Evolutionary conservation across 495 filamentous ascomycete genomes (phyloP), one percentile per base, ranked within the genome.

Genomic region (Terfezia claveryi): DNA sequence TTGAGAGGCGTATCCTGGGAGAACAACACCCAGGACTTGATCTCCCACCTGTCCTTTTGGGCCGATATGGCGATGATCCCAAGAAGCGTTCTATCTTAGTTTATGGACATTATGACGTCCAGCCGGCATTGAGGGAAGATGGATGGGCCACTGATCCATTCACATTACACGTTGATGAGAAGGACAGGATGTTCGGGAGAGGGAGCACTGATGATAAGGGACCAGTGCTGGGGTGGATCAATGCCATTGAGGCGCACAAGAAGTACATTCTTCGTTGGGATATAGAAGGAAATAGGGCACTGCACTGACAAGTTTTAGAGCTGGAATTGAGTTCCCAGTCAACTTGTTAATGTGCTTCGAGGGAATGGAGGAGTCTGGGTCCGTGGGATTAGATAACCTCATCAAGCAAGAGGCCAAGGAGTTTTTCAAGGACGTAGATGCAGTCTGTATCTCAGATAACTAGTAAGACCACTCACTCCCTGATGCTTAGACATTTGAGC

Each of bases 301-400:
- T 32, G 27, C 4, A 7, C 27, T 32, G 27, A 32, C 27, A 9
- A 14, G 17, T 46, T 5, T 6, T 46, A 65, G 63, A 44, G 88
- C 92, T 52, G 86, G 88, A 44, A 73, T 95, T 51, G 89, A 94
- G 51, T 80, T 96, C 64, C 92, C 92, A 7, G 89, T 99, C 60
- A 99, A 99, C 73, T 75, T 99, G 55, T 77, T 99, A 36, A 95
- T 94, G 87, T 99, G 92, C 74, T 99, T 99, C 64, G 92, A 99
- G 71, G 92, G 92, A 46, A 99, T 99, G 92, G 91, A 99, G 71
- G 92, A 99, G 71, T 93, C 94, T 67, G 92, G 92, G 44, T 94
- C 86, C 0, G 92, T 96, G 63, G 92, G 92, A 41, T 76, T 99
- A 44, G 89, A 99, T 58, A 89, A 94, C 49, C 82, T 95, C 58